These are phyloP conservation scores for Apiotrichum gracile DNA, from an alignment of 1,284 basidiomycete species.

Conservation along the genomic window DNA sequence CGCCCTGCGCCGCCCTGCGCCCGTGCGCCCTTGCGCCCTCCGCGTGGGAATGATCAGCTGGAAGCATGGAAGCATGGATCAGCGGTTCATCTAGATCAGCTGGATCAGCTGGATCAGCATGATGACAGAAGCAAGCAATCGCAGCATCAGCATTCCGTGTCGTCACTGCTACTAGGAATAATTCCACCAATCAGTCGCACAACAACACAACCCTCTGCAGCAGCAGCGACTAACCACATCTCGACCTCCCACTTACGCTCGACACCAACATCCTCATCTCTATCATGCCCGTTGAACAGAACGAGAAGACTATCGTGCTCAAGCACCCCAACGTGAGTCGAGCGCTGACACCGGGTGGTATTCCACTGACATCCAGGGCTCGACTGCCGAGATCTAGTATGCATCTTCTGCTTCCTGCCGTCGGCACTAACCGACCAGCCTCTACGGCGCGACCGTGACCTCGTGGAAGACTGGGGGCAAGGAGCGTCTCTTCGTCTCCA, in stretches of 20 bases:
- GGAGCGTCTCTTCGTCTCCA: constrained; percentile 73
- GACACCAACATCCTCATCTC: background rate
- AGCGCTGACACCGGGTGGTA: background rate
- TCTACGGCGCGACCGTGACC: constrained; percentile 68
- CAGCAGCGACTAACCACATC: no score
- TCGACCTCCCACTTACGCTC: background rate
- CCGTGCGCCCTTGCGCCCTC: no score
- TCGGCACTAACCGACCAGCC: constrained; percentile 22
- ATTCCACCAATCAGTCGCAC: no score
- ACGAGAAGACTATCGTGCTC: constrained; percentile 35
- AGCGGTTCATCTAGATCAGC: no score
- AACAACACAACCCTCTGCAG: no score
- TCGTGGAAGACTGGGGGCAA: constrained; percentile 50
- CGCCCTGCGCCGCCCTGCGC: no score
- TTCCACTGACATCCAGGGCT: constrained; percentile 53
- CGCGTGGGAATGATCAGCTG: no score
- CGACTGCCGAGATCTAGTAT: constrained; percentile 58
- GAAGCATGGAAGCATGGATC: no score
- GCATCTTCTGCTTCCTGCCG: constrained; percentile 10
- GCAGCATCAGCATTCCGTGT: no score
- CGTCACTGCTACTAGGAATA: no score
- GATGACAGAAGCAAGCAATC: no score
- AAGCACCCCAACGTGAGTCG: constrained; percentile 33
- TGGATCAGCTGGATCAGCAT: no score
- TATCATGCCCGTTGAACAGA: constrained; percentile 43